These are phyloP conservation scores for Colletotrichum lindemuthianum DNA, from an alignment of 2,329 filamentous ascomycete species.

Conservation along the genomic window DNA sequence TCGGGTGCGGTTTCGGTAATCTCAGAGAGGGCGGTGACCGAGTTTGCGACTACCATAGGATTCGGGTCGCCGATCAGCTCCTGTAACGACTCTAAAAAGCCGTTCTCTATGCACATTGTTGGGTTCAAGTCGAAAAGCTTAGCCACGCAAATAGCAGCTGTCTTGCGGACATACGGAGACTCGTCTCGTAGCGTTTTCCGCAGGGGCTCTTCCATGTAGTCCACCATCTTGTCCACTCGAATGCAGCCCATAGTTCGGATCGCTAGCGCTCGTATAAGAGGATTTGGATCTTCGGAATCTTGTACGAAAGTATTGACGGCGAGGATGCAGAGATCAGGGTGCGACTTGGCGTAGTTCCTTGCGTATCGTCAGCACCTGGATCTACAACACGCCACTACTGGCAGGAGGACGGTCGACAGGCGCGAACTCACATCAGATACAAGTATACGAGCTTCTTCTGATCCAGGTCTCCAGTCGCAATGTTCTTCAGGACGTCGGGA, in stretches of 20 bases:
- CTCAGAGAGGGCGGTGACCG: constrained; percentile 91
- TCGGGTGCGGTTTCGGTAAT: constrained; percentile 92
- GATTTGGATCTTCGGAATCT: constrained; percentile 98
- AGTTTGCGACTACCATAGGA: constrained; percentile 99
- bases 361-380: constrained; percentile 37
- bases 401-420: constrained; percentile 13
- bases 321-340: constrained; percentile 97
- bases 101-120: constrained; percentile 92
- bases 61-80: constrained; percentile 98
- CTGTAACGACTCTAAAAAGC: constrained; percentile 92
- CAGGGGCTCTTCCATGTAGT: constrained; percentile 98
- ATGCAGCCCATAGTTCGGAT: constrained; percentile 99
- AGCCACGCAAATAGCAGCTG: constrained; percentile 95
- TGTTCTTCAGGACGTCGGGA: constrained; percentile 98
- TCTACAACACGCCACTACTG: neutral
- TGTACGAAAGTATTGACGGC: constrained; percentile 99
- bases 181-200: constrained; percentile 97
- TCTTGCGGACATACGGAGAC: constrained; percentile 98
- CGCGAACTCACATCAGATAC: constrained; percentile 84
- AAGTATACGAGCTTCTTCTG: constrained; percentile 99
- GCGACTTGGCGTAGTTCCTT: constrained; percentile 99
- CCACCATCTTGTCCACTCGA: constrained; percentile 98
- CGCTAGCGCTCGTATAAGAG: constrained; percentile 90
- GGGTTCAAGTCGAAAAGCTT: constrained; percentile 98
- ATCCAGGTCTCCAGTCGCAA: constrained; percentile 91